Base-by-base conservation (phyloP, 148 eudicot species). In the Amaranthus cruentus region DNA sequence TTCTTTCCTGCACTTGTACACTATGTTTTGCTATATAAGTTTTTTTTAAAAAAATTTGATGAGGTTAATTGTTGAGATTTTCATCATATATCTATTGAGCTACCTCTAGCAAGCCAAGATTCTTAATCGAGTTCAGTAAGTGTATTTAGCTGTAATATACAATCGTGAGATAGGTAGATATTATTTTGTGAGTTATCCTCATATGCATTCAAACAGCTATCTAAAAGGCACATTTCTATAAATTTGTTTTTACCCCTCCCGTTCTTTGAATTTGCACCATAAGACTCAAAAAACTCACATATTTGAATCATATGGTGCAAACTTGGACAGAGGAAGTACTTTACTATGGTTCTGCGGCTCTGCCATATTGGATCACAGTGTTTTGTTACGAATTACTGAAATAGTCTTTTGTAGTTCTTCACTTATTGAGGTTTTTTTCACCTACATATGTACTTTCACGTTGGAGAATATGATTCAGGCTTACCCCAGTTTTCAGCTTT, bases 401-500 rank as follows among this genome's bases (percentile, higher is more conserved):
- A n/a, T n/a, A 38, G 6, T 57, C 12, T 6, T 68, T 8, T 49
- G 28, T 14, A 8, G 43, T 5, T 68, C 28, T 9, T 12, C 11
- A 50, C 48, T 68, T 21, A 18, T 7, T 53, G 38, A 9, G 51
- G 14, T 61, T 58, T 12, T 12, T 0, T 0, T 38, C 18, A 9
- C 55, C 18, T 18, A 18, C 9, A n/a, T 14, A 28, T 10, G 11
- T 14, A 28, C 4, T 62, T 50, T 38, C 6, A 18, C 3, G 11
- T 43, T 47, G 28, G 61, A 9, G 55, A 55, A 50, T 61, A 76
- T 18, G 51, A 67, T 68, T 66, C 75, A 62, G 76, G 66, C 87
- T 86, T 68, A 86, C 18, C 81, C 49, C 14, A 80, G 71, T 74
- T 85, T 57, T 84, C 18, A 72, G 66, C 77, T 80, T 48, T 80